Evolutionary conservation across 495 filamentous ascomycete species (phyloP), one percentile per base, ranked within the genome.

Genomic region (Lineolata rhizophorae): DNA sequence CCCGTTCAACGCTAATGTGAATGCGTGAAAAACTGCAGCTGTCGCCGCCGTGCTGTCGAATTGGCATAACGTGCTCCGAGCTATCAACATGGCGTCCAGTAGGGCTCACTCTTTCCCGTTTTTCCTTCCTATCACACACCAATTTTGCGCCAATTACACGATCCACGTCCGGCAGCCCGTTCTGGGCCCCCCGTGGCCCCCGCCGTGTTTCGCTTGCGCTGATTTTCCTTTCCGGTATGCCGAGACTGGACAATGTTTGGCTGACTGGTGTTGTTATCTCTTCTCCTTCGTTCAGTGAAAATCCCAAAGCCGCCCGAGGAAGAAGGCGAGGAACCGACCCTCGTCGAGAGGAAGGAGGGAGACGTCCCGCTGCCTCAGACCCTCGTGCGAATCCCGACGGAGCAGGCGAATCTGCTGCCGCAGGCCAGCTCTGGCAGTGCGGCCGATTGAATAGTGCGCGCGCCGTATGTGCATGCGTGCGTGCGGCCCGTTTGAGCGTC

Each of bases 31-130:
- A 28, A 35, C 18, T 38, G 30, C 47, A 87, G 85, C 82, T 42
- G 82, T 97, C 47, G 87, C 87, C 29, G 69, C 72, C 29, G 87
- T 97, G 12, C 55, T 97, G 38, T 67, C 77, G 29, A 97, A 97
- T 52, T 97, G 87, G 87, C 76, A 92, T 44, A 90, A 83, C 49
- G 84, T 97, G 32, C 62, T 97, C 13, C 65, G 76, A 31, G 83
- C 83, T 22, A 94, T 97, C 44, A 77, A 76, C 47, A 90, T 97
- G 72, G 84, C 90, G 35, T 91, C 82, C 32, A 68, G 87, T 97
- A 70, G 49, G 76, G 52, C 39, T 43, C 19, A 3, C 2, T 32
- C n/a, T 29, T n/a, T n/a, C n/a, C n/a, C n/a, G n/a, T n/a, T n/a
- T n/a, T n/a, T n/a, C n/a, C n/a, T n/a, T n/a, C n/a, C n/a, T n/a